phyloP scores from a whole-genome alignment of 2,329 filamentous ascomycete species.

The Torrubiella hemipterigena region DNA sequence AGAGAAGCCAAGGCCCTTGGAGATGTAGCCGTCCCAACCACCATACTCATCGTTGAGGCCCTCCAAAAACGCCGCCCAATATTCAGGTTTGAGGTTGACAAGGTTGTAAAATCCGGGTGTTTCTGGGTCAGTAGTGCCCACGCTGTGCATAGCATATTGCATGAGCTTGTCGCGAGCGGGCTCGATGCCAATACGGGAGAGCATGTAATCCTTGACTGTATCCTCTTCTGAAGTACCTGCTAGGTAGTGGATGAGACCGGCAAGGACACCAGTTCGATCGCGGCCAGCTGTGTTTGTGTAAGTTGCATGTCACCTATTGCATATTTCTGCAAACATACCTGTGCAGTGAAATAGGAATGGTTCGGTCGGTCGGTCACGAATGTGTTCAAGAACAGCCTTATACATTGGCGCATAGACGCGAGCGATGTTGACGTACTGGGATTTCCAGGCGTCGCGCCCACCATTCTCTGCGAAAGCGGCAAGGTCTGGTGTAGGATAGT shows the following conservation, averaged over 20 bases:
- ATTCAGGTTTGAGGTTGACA: slow-evolving; percentile 26
- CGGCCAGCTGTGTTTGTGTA: slow-evolving; percentile 41
- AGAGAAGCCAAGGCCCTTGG: slow-evolving; percentile 30
- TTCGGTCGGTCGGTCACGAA: slow-evolving; percentile 31
- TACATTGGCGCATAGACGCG: slow-evolving; percentile 28
- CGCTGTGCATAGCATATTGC: slow-evolving; percentile 24
- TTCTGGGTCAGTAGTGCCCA: slow-evolving; percentile 21
- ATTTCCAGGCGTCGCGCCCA: slow-evolving; percentile 30
- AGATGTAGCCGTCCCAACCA: slow-evolving; percentile 37
- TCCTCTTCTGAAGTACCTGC: slow-evolving; percentile 31
- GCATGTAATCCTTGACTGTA: slow-evolving; percentile 36
- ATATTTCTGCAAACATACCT: no score
- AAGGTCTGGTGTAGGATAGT: slow-evolving; percentile 24
- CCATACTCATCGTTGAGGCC: slow-evolving; percentile 30
- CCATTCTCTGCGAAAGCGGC: slow-evolving; percentile 29
- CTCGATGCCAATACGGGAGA: slow-evolving; percentile 42
- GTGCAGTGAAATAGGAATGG: slow-evolving; percentile 42
- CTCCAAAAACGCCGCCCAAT: slow-evolving; percentile 33
- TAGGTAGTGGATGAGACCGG: slow-evolving; percentile 36
- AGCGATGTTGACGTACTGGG: slow-evolving; percentile 35
- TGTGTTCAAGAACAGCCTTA: slow-evolving; percentile 31
- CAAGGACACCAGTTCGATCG: slow-evolving; percentile 40
- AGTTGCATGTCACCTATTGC: no score
- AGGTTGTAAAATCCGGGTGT: slow-evolving; percentile 38
- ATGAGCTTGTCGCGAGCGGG: slow-evolving; percentile 35